Conservation (phyloP, 2,329 filamentous ascomycete genomes). For the Trichophyton mentagrophytes region DNA sequence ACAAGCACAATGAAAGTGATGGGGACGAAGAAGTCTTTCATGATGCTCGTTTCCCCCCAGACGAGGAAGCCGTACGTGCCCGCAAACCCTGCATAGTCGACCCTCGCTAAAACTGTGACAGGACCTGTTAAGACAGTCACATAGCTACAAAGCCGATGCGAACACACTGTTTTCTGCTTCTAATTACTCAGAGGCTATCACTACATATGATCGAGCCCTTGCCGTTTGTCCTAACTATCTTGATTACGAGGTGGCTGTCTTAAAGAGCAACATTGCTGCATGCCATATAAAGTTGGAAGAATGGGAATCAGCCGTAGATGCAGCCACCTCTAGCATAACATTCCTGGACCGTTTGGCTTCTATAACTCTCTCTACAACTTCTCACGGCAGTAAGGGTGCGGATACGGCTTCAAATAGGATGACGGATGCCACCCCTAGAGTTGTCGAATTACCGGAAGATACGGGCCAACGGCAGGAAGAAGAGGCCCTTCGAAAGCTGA, state of each 20-base stretch:
- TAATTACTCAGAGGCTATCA: slow-evolving; percentile 64
- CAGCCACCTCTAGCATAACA: slow-evolving; percentile 60
- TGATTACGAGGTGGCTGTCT: slow-evolving; percentile 74
- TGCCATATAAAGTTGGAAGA: slow-evolving; percentile 74
- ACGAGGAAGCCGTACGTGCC: slow-evolving; percentile 33
- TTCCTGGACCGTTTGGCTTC: slow-evolving; percentile 48
- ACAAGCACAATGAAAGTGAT: slow-evolving; percentile 21
- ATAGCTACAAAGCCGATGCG: slow-evolving; percentile 58
- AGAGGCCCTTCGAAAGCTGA: slow-evolving; percentile 32
- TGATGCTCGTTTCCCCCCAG: slow-evolving; percentile 33
- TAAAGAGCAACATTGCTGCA: slow-evolving; percentile 79
- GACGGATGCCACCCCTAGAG: neutral
- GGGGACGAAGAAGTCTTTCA: slow-evolving; percentile 28
- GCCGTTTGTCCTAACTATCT: slow-evolving; percentile 69
- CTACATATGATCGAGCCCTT: slow-evolving; percentile 69
- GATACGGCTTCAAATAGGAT: neutral
- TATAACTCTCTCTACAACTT: neutral
- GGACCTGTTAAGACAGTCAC: slow-evolving; percentile 58
- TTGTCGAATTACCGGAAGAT: slow-evolving; percentile 12
- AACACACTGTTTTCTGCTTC: slow-evolving; percentile 65
- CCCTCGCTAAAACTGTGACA: slow-evolving; percentile 34
- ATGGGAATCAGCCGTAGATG: slow-evolving; percentile 70
- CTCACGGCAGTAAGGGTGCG: no score
- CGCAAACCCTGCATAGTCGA: neutral
- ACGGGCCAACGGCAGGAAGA: slow-evolving; percentile 29